Evolutionary conservation across 768 basidiomycete genomes (phyloP).

Genomic region (Suillus clintonianus): DNA sequence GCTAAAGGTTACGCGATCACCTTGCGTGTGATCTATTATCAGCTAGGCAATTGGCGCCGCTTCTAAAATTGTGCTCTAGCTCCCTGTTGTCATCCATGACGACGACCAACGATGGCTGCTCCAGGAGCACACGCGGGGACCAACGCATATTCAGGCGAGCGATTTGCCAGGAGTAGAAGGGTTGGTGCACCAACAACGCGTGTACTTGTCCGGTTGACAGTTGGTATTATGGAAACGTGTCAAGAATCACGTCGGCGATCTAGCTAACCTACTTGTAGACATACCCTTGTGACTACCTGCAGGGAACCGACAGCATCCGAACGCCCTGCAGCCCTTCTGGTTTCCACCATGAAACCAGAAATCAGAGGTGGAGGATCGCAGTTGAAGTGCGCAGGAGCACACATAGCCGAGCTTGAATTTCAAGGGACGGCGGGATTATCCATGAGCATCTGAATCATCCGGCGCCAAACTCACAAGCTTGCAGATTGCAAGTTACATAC

Average conservation of each 20-base stretch:
- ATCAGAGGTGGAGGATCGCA: background rate
- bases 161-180: background rate
- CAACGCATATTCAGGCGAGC: background rate
- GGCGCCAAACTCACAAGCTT: background rate
- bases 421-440: background rate
- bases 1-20: constrained; percentile 3
- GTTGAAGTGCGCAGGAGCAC: background rate
- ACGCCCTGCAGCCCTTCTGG: background rate
- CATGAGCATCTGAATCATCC: background rate
- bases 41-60: background rate
- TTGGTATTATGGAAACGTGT: background rate
- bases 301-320: background rate
- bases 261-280: background rate
- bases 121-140: background rate
- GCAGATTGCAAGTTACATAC: background rate
- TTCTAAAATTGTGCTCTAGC: background rate
- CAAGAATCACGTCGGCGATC: background rate
- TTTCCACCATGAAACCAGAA: background rate
- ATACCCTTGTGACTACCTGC: background rate
- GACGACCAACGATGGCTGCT: background rate
- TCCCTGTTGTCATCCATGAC: constrained; percentile 1
- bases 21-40: background rate
- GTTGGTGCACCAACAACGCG: background rate
- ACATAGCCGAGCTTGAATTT: background rate
- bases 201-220: background rate